Evolutionary conservation across 441 rosid genomes (phyloP), one percentile per base, ranked within the genome.

Genomic region (Pelargonium citronellum): DNA sequence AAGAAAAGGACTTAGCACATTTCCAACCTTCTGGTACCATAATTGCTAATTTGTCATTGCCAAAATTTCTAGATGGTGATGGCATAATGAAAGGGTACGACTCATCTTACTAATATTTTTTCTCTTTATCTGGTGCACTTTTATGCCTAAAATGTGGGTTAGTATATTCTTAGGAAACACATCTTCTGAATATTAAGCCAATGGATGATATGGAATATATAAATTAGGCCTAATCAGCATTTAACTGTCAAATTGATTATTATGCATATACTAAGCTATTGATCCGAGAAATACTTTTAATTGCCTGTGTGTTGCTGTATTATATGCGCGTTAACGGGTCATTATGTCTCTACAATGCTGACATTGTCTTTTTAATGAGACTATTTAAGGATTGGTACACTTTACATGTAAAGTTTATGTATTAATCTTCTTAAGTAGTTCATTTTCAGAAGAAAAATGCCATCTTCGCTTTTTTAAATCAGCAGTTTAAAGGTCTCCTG

Each of bases 41-140:
- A 68, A 4, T 85, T 67, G 85, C 91, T 72, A 81, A 83, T 64
- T 71, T 95, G 68, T 90, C 97, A 5, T 47, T 90, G 76, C 98
- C 98, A 10, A 77, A 88, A 70, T 86, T 82, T 74, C 75, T 86
- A 60, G 85, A 67, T 20, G 98, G 99, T 4, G 83, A 88, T 84
- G 91, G 98, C 84, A 78, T 95, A 71, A 85, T 95, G 91, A 78
- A 81, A 84, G 95, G 99, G 97, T 95, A 90, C 19, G 44, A 17
- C 61, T 61, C 37, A 8, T 57, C 13, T n/a, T 16, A 16, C 22
- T 43, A 47, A 1, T 10, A 47, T 24, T 62, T 37, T 66, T 66
- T 37, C 57, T 15, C 2, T 71, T 73, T 64, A 5, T 43, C 22
- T 67, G 22, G 39, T 69, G 1, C 49, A 7, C 49, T 34, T 30